A percentile compares a stretch with the other conserved stretches of the same genome.
phyloP scores from a whole-genome alignment of 345 rosid genomes.

The Brassica incana region DNA sequence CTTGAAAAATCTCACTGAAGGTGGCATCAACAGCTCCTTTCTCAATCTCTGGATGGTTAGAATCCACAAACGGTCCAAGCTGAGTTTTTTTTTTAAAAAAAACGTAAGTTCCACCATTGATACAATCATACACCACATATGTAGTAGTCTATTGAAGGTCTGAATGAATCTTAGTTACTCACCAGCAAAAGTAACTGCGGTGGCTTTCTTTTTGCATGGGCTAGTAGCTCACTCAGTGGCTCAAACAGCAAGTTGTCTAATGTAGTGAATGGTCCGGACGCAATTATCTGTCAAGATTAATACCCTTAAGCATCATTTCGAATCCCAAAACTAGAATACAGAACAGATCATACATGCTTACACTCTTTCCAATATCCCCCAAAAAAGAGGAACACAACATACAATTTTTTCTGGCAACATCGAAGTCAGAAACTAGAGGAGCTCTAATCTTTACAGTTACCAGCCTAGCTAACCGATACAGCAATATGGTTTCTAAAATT shows the following conservation, averaged over 20 bases:
- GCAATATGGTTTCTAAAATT: background rate
- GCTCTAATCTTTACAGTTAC: background rate
- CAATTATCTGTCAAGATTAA: constrained; percentile 60
- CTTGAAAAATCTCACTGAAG: constrained; percentile 63
- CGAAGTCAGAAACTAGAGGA: background rate
- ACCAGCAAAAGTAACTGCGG: constrained; percentile 87
- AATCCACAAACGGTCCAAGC: constrained; percentile 93
- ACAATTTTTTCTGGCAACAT: background rate
- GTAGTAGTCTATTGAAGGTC: background rate
- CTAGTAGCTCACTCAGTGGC: constrained; percentile 80
- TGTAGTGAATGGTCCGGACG: constrained; percentile 90
- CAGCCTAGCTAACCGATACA: background rate
- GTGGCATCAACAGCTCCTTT: constrained; percentile 63
- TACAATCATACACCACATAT: background rate
- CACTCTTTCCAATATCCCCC: background rate
- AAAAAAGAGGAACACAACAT: background rate
- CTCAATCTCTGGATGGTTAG: constrained; percentile 80
- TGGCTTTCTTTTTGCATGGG: constrained; percentile 76
- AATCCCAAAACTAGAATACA: background rate
- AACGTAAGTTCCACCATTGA: background rate
- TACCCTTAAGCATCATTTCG: background rate
- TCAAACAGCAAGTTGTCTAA: constrained; percentile 81
- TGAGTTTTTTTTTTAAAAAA: constrained; percentile 35
- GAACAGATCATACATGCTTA: background rate
- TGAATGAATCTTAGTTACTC: constrained; percentile 15